Evolutionary conservation across 257 asterid genomes (phyloP).

Genomic region (Solanum lycopersicoides): DNA sequence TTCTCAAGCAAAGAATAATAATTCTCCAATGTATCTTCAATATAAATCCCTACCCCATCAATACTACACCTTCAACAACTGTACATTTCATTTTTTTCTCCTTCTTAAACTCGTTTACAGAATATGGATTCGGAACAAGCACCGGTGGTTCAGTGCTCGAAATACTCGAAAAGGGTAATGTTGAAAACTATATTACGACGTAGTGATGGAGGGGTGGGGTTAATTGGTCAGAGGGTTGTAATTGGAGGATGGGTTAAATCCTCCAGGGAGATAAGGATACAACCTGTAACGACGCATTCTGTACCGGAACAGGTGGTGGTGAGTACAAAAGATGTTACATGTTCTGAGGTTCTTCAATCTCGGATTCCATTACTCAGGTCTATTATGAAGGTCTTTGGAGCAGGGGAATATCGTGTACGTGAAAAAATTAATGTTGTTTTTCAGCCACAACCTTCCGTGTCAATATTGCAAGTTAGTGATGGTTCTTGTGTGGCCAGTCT

Average conservation of each 20-base stretch:
- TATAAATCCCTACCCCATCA: slow-evolving; percentile 16
- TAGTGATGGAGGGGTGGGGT: slow-evolving; percentile 41
- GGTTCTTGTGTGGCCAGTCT: slow-evolving; percentile 65
- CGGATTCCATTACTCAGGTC: slow-evolving; percentile 51
- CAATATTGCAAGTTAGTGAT: slow-evolving; percentile 55
- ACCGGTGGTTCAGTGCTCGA: slow-evolving; percentile 19
- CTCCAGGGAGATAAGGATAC: slow-evolving; percentile 57
- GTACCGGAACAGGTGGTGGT: not conserved
- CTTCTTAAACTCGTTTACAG: not conserved
- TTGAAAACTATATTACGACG: slow-evolving; percentile 42
- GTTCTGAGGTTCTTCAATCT: slow-evolving; percentile 52
- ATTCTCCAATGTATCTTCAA: not conserved
- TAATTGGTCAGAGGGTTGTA: slow-evolving; percentile 48
- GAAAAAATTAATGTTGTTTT: slow-evolving; percentile 36
- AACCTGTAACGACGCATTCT: slow-evolving; percentile 1
- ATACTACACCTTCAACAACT: not conserved
- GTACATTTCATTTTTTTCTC: not conserved
- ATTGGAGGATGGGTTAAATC: slow-evolving; percentile 93
- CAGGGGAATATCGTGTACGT: slow-evolving; percentile 33
- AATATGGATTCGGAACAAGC: slow-evolving; percentile 47
- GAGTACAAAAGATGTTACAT: slow-evolving; percentile 37
- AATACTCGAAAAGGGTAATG: slow-evolving; percentile 51
- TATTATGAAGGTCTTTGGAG: slow-evolving; percentile 46
- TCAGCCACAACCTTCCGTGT: slow-evolving; percentile 39
- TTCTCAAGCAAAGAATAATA: slow-evolving; percentile 52